These are phyloP conservation scores for Coniochaeta pulveracea DNA, from an alignment of 2,329 filamentous ascomycete species.

Conservation along the genomic window DNA sequence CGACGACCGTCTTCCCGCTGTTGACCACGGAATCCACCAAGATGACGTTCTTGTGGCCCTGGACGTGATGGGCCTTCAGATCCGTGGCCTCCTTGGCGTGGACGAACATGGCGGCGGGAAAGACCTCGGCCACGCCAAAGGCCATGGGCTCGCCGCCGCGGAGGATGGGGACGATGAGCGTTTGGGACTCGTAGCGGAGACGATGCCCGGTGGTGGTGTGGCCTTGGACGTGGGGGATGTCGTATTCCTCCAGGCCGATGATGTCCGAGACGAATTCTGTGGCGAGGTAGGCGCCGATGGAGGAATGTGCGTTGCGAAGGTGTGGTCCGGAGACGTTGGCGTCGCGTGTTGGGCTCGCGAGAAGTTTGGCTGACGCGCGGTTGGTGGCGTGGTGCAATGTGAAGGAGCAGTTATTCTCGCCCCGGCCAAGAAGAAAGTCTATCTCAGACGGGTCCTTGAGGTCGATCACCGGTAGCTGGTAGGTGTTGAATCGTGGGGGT, in stretches of 20 bases:
- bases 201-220: conserved; percentile 29
- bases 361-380: conserved; percentile 31
- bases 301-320: conserved; percentile 35
- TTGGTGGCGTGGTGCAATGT: conserved; percentile 37
- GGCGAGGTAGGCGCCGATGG: conserved; percentile 41
- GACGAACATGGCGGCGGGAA: conserved; percentile 39
- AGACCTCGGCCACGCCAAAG: conserved; percentile 39
- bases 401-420: conserved; percentile 14
- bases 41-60: conserved; percentile 27
- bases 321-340: conserved; percentile 28
- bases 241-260: conserved; percentile 36
- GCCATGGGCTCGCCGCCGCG: conserved; percentile 53
- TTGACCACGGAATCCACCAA: conserved; percentile 54
- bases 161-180: conserved; percentile 49
- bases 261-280: conserved; percentile 30
- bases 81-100: conserved; percentile 30
- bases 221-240: conserved; percentile 41
- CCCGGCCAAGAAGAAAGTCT: conserved; percentile 8
- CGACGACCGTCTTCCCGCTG: conserved; percentile 34
- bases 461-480: conserved; percentile 27
- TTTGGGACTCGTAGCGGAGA: conserved; percentile 33
- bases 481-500: conserved; percentile 27
- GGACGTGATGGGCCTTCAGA: conserved; percentile 28
- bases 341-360: conserved; percentile 43
- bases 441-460: conserved; percentile 18